Conservation (phyloP, 768 basidiomycete genomes). For the Leccinum truebloodii region DNA sequence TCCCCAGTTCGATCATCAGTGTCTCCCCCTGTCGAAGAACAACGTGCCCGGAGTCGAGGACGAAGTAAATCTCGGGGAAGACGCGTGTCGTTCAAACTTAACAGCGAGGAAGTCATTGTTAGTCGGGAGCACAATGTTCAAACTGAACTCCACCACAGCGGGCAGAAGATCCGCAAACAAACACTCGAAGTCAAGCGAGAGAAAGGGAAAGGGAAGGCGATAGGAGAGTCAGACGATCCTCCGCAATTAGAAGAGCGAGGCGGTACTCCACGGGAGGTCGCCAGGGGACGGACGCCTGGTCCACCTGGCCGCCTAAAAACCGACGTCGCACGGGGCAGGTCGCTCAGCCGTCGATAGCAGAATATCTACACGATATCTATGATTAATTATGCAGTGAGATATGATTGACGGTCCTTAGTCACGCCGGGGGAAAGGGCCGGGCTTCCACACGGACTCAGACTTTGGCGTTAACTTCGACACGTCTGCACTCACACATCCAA, state of each 20-base stretch:
- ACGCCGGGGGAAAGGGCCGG: not conserved
- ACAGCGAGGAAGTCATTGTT: conserved; percentile 22
- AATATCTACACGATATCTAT: conserved; percentile 9
- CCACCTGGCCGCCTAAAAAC: conserved; percentile 22
- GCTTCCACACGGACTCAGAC: conserved; percentile 5
- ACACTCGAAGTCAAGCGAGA: conserved; percentile 14
- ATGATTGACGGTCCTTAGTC: conserved; percentile 4
- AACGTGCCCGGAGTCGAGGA: conserved; percentile 39
- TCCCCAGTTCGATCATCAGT: conserved; percentile 46
- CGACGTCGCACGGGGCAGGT: conserved; percentile 21
- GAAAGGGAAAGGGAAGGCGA: conserved; percentile 19
- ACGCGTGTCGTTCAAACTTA: conserved; percentile 57
- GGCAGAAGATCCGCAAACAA: conserved; percentile 9
- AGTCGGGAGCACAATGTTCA: conserved; percentile 9
- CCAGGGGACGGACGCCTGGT: conserved; percentile 30
- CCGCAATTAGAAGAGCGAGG: conserved; percentile 18
- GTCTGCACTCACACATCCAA: conserved; percentile 3
- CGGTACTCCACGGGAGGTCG: conserved; percentile 8
- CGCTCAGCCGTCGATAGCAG: conserved; percentile 25
- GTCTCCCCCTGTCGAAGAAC: conserved; percentile 35
- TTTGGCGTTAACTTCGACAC: conserved; percentile 8
- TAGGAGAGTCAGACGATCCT: conserved; percentile 3
- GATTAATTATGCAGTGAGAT: conserved; percentile 12
- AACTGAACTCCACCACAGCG: conserved; percentile 6
- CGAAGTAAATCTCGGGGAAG: conserved; percentile 57